These are phyloP conservation scores for Gamarada debralockiae DNA, from an alignment of 495 filamentous ascomycete species.

Conservation along the genomic window DNA sequence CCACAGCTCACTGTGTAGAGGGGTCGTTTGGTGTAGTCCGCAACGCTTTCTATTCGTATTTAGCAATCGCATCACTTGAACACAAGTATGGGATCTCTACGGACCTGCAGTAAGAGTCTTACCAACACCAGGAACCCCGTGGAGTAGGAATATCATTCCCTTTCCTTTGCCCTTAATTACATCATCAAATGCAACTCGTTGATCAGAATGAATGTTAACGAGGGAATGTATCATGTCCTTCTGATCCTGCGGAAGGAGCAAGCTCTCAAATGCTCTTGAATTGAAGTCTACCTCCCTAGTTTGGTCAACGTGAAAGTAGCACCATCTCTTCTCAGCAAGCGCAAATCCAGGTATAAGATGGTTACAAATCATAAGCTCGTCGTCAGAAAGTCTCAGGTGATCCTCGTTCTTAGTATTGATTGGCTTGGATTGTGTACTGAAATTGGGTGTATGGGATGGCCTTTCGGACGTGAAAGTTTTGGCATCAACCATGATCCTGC, in stretches of 20 bases:
- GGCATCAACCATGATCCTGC: too few relatives aligned
- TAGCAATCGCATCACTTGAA: background rate
- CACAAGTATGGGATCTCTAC: background rate
- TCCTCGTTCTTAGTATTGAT: too few relatives aligned
- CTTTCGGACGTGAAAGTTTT: too few relatives aligned
- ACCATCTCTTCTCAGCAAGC: too few relatives aligned
- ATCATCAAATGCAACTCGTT: slow-evolving; percentile 74
- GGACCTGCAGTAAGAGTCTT: slow-evolving; percentile 85
- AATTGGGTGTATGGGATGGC: too few relatives aligned
- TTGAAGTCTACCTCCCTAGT: slow-evolving; percentile 81
- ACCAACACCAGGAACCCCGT: slow-evolving; percentile 77
- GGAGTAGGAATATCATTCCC: slow-evolving; percentile 66
- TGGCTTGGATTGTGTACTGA: too few relatives aligned
- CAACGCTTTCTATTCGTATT: slow-evolving; percentile 42
- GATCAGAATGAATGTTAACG: slow-evolving; percentile 70
- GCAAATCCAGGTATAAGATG: too few relatives aligned
- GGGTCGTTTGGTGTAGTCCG: slow-evolving; percentile 71
- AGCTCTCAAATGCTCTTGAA: too few relatives aligned
- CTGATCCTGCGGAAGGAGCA: too few relatives aligned
- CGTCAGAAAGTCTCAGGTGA: too few relatives aligned
- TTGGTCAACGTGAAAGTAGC: too few relatives aligned
- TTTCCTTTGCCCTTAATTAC: slow-evolving; percentile 73
- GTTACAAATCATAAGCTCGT: slow-evolving; percentile 86
- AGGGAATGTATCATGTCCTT: slow-evolving; percentile 75
- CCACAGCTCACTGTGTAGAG: slow-evolving; percentile 77